Conservation (phyloP, 192 early-diverging fungal genomes). For the Backusella westeae region DNA sequence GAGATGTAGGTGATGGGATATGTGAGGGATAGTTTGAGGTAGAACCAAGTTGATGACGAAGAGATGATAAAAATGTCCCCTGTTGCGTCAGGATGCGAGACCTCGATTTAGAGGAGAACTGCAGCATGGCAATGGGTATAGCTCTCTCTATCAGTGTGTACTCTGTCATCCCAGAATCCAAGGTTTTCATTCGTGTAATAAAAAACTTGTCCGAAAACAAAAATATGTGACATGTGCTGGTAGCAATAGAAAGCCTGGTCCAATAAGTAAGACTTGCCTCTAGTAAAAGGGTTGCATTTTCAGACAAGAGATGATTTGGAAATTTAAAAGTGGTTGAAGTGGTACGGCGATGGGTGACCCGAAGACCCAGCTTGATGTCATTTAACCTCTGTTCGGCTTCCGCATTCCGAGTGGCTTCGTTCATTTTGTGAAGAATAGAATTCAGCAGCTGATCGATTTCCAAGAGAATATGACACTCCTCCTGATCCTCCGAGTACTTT, state of each 20-base stretch:
- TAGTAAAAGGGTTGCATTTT: not conserved
- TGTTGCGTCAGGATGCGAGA: not conserved
- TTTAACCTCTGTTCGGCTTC: constrained; percentile 1
- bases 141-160: not conserved
- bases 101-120: not conserved
- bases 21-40: not conserved
- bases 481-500: constrained; percentile 10
- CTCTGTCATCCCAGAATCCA: not conserved
- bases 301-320: not conserved
- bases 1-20: not conserved
- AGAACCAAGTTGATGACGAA: not conserved
- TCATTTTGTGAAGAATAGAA: constrained; percentile 8
- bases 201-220: constrained; percentile 12
- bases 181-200: not conserved
- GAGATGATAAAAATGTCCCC: not conserved
- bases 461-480: not conserved
- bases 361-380: constrained; percentile 3
- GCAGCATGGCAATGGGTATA: constrained; percentile 11
- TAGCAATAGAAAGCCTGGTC: not conserved
- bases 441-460: not conserved
- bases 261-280: not conserved
- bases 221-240: constrained; percentile 7
- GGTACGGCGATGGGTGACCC: not conserved
- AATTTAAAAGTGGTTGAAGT: not conserved
- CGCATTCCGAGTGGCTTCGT: constrained; percentile 18